Percentiles rank a stretch among this genome's conserved stretches.
Evolutionary conservation across 331 rosid genomes (phyloP).

Genomic region (Telfairia occidentalis): DNA sequence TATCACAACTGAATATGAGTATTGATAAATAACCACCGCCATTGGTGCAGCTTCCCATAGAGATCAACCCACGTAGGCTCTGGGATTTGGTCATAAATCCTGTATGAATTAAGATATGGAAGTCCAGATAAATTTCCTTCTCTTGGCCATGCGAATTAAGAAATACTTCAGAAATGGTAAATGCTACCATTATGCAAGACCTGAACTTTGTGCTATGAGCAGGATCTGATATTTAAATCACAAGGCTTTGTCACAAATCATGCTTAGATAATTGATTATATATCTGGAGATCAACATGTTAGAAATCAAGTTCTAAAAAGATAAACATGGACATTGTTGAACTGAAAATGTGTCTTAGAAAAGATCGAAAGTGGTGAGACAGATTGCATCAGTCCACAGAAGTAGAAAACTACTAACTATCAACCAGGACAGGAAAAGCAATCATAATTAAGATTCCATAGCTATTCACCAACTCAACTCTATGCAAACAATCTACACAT

Average conservation of each 20-base stretch:
- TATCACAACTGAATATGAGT: too few species aligned
- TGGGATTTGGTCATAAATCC: constrained; percentile 95
- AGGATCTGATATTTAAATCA: too few species aligned
- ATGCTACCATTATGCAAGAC: neutral
- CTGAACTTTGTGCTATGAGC: neutral
- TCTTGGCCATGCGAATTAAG: neutral
- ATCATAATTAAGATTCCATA: neutral
- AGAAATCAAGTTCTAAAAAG: too few species aligned
- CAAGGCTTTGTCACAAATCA: too few species aligned
- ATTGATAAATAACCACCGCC: constrained; percentile 96
- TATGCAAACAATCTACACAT: neutral
- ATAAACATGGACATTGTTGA: too few species aligned
- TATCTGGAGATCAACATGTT: too few species aligned
- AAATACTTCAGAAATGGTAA: too few species aligned
- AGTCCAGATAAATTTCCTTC: neutral
- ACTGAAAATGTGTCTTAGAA: too few species aligned
- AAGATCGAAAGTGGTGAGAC: neutral
- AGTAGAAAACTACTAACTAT: neutral
- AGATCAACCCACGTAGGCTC: constrained; percentile 88
- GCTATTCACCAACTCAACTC: neutral
- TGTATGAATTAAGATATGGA: constrained; percentile 12
- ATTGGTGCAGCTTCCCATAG: constrained; percentile 97
- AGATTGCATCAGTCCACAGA: neutral
- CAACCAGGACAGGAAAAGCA: neutral
- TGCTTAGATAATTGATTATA: too few species aligned